Conservation (phyloP, 768 basidiomycete genomes). For the Stropharia rugosoannulata region DNA sequence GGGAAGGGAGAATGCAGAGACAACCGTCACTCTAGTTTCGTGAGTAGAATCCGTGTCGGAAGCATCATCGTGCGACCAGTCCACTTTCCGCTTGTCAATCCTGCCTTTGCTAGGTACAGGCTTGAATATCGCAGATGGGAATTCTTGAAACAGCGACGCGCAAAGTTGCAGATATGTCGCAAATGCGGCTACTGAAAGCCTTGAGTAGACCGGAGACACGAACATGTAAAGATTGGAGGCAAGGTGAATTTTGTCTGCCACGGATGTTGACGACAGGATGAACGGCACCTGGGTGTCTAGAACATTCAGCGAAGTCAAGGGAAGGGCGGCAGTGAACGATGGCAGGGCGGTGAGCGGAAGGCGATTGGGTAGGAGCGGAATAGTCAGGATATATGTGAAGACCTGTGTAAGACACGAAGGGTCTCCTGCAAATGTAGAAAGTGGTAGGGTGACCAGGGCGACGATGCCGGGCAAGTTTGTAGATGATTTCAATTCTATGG, state of each 20-base stretch:
- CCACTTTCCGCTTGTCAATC: conserved; percentile 6
- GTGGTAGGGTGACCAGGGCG: neutral
- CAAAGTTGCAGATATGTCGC: conserved; percentile 54
- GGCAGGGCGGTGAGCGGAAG: conserved; percentile 63
- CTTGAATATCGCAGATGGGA: conserved; percentile 50
- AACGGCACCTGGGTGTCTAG: conserved; percentile 21
- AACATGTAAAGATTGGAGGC: conserved; percentile 73
- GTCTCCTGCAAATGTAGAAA: conserved; percentile 22
- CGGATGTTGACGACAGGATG: conserved; percentile 26
- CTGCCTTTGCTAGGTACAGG: neutral
- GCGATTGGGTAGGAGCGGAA: conserved; percentile 79
- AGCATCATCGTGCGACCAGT: conserved; percentile 33
- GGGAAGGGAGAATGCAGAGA: conserved; percentile 31
- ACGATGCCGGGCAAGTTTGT: conserved; percentile 48
- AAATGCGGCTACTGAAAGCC: conserved; percentile 44
- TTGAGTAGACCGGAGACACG: conserved; percentile 57
- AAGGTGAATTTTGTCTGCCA: conserved; percentile 52
- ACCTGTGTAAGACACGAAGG: conserved; percentile 35
- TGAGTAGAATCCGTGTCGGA: conserved; percentile 36
- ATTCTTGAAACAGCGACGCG: conserved; percentile 44
- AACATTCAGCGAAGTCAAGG: conserved; percentile 38
- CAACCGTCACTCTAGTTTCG: conserved; percentile 31
- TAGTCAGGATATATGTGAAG: conserved; percentile 57
- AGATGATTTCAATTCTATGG: conserved; percentile 54
- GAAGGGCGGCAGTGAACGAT: conserved; percentile 62